These are phyloP conservation scores for Massariosphaeria phaeospora DNA, from an alignment of 495 filamentous ascomycete species.

Conservation along the genomic window DNA sequence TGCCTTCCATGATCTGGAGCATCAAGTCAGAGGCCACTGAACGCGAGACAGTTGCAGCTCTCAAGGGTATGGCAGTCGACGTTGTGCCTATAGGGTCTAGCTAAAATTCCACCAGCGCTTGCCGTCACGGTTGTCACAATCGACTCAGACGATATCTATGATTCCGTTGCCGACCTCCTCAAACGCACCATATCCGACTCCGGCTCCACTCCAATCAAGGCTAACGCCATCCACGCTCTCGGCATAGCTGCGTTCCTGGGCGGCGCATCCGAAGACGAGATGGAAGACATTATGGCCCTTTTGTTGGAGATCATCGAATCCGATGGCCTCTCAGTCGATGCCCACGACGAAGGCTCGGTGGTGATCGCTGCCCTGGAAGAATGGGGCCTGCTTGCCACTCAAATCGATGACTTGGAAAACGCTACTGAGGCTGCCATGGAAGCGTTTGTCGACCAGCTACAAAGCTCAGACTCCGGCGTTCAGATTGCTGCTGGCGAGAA, in stretches of 20 bases:
- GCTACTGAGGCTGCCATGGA: constrained; percentile 73
- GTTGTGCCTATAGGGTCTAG: neutral
- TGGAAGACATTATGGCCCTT: constrained; percentile 73
- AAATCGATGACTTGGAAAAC: constrained; percentile 72
- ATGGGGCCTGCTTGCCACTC: constrained; percentile 83
- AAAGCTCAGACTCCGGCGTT: constrained; percentile 67
- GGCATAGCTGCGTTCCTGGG: constrained; percentile 69
- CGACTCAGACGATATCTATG: constrained; percentile 65
- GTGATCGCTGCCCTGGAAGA: constrained; percentile 79
- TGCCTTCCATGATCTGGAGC: constrained; percentile 66
- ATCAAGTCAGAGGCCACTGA: constrained; percentile 66
- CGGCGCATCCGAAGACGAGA: constrained; percentile 65
- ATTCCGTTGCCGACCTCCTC: constrained; percentile 56
- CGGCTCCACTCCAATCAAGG: constrained; percentile 59
- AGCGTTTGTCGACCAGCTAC: constrained; percentile 82
- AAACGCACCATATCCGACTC: constrained; percentile 69
- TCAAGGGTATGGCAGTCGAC: constrained; percentile 45
- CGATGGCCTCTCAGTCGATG: constrained; percentile 71
- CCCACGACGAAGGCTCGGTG: constrained; percentile 66
- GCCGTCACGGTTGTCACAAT: constrained; percentile 70
- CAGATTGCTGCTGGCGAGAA: constrained; percentile 85
- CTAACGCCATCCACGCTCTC: constrained; percentile 70
- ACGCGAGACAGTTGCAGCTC: constrained; percentile 66
- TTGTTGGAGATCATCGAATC: constrained; percentile 80
- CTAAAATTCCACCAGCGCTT: constrained; percentile 50